Percentiles rank a stretch among this genome's conserved stretches.
Evolutionary conservation across 106 monocot genomes (phyloP).

Genomic region (Dioscorea alata): DNA sequence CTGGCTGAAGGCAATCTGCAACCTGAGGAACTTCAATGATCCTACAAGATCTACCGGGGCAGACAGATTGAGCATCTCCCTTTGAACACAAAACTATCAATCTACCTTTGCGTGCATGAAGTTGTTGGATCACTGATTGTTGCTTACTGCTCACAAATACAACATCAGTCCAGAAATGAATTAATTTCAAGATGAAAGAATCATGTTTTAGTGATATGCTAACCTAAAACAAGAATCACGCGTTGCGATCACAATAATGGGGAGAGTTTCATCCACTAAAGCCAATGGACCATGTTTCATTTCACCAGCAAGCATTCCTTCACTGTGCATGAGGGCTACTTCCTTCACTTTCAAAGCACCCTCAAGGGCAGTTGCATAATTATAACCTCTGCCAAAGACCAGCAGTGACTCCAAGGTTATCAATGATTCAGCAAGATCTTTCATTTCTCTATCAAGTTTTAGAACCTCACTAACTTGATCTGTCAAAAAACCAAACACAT

Average conservation of each 20-base stretch:
- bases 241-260: constrained; percentile 91
- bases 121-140: constrained; percentile 95
- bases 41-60: constrained; percentile 54
- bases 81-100: constrained; percentile 83
- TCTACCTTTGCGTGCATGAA: constrained; percentile 89
- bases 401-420: constrained; percentile 74
- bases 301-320: constrained; percentile 98
- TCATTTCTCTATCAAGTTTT: constrained; percentile 82
- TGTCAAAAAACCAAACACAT: constrained; percentile 11
- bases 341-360: constrained; percentile 98
- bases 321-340: constrained; percentile 91
- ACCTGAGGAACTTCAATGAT: constrained; percentile 88
- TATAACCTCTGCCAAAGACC: constrained; percentile 92
- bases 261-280: constrained; percentile 95
- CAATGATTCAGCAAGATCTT: constrained; percentile 70
- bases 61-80: constrained; percentile 72
- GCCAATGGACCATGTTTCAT: constrained; percentile 99
- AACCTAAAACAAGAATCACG: constrained; percentile 88
- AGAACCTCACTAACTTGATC: constrained; percentile 64
- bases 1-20: constrained; percentile 84
- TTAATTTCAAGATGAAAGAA: not conserved
- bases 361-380: constrained; percentile 92
- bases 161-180: not conserved
- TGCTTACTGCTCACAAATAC: constrained; percentile 56
- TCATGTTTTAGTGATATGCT: not conserved